These are phyloP conservation scores for Aspergillus neoniger DNA, from an alignment of 2,329 filamentous ascomycete species.

Conservation along the genomic window DNA sequence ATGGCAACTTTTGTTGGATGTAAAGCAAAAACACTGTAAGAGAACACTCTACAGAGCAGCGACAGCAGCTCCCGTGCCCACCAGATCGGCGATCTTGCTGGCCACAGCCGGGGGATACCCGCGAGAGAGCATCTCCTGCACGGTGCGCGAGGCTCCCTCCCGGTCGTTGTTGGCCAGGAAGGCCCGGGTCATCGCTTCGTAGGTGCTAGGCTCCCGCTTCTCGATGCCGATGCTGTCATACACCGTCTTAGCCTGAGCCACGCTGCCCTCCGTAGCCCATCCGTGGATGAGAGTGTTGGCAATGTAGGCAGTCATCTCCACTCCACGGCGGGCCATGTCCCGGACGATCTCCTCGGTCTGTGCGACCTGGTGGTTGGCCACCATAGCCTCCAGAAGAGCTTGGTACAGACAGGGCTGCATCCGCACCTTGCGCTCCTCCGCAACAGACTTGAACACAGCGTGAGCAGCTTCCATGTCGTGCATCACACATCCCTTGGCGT, in stretches of 20 bases:
- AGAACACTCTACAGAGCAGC: constrained; percentile 25
- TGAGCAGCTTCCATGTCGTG: constrained; percentile 87
- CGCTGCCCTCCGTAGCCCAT: constrained; percentile 83
- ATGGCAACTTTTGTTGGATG: constrained; percentile 17
- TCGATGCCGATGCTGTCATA: constrained; percentile 76
- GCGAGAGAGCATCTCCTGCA: constrained; percentile 84
- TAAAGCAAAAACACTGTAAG: background rate
- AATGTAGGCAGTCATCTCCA: constrained; percentile 94
- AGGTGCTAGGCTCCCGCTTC: constrained; percentile 93
- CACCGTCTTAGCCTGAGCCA: constrained; percentile 73
- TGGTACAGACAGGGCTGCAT: constrained; percentile 89
- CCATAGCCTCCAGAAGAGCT: constrained; percentile 94
- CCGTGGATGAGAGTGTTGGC: constrained; percentile 97
- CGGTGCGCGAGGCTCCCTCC: constrained; percentile 72
- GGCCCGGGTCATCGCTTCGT: constrained; percentile 96
- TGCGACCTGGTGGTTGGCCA: constrained; percentile 83
- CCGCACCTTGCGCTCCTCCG: constrained; percentile 66
- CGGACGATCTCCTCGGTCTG: constrained; percentile 73
- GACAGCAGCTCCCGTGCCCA: constrained; percentile 53
- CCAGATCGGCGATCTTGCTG: constrained; percentile 88
- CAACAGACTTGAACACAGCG: constrained; percentile 77
- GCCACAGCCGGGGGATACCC: constrained; percentile 91
- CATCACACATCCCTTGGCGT: constrained; percentile 90
- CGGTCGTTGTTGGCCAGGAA: constrained; percentile 83
- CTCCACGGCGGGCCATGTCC: constrained; percentile 71